Conservation (phyloP, 169 alveolate species). For the Plasmodium relictum region DNA sequence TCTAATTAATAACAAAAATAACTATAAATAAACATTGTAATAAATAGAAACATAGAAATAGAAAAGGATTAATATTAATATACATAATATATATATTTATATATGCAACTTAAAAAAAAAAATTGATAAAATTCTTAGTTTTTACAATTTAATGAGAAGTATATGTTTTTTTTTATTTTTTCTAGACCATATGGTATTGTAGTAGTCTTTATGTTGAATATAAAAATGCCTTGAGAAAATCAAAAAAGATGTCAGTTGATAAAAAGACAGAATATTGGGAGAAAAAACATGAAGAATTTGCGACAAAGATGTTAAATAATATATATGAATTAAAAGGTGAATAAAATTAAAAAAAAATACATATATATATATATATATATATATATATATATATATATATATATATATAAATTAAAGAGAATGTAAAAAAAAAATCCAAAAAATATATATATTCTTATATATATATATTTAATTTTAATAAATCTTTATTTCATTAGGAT, state of each 20-base stretch:
- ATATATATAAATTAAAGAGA: too few species aligned
- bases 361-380: not conserved
- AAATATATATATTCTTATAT: too few species aligned
- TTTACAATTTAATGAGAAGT: too few species aligned
- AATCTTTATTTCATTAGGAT: conserved; percentile 78
- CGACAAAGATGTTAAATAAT: conserved; percentile 89
- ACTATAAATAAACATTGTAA: too few species aligned
- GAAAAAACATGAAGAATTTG: conserved; percentile 91
- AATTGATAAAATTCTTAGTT: conserved; percentile 1
- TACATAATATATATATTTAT: not conserved
- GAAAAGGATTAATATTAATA: too few species aligned
- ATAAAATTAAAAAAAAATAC: not conserved
- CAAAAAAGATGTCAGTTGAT: conserved; percentile 86
- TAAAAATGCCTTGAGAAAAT: conserved; percentile 87
- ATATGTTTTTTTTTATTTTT: conserved; percentile 3
- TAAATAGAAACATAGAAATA: too few species aligned
- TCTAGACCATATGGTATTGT: conserved; percentile 90
- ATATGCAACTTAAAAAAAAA: conserved; percentile 19
- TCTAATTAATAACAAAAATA: too few species aligned
- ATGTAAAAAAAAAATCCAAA: too few species aligned
- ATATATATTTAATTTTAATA: too few species aligned
- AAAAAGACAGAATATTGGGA: conserved; percentile 91
- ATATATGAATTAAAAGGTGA: conserved; percentile 89
- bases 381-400: too few species aligned
- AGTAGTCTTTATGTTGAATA: conserved; percentile 87